These are phyloP conservation scores for Blastomyces emzantsi DNA, from an alignment of 2,329 filamentous ascomycete genomes.

Conservation along the genomic window DNA sequence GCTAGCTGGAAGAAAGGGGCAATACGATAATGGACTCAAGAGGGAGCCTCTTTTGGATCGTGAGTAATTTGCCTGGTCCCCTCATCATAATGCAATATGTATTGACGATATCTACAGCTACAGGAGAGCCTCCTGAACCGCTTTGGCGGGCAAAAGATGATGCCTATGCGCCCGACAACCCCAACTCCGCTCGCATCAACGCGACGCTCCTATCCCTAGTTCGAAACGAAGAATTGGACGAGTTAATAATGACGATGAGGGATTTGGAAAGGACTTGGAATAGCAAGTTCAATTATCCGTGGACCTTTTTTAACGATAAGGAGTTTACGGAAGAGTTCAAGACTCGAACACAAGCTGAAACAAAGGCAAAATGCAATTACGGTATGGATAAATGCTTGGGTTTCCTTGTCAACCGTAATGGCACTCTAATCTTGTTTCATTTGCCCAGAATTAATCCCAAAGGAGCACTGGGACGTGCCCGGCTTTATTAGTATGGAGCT, in stretches of 20 bases:
- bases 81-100: constrained; percentile 7
- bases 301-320: constrained; percentile 98
- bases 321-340: constrained; percentile 94
- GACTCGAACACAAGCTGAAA: constrained; percentile 64
- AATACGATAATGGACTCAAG: constrained; percentile 52
- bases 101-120: constrained; percentile 47
- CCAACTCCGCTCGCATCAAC: constrained; percentile 75
- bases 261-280: constrained; percentile 97
- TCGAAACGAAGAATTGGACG: constrained; percentile 77
- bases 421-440: constrained; percentile 21
- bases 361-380: constrained; percentile 80
- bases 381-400: constrained; percentile 43
- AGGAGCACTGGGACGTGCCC: constrained; percentile 87
- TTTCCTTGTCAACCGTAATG: constrained; percentile 1
- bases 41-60: constrained; percentile 81
- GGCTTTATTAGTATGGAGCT: constrained; percentile 86
- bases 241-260: constrained; percentile 77
- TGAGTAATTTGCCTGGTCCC: constrained; percentile 41
- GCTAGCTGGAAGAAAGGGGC: constrained; percentile 25
- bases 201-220: constrained; percentile 88
- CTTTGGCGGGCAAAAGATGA: constrained; percentile 63
- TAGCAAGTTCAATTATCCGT: constrained; percentile 97
- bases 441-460: constrained; percentile 67
- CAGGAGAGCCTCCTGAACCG: constrained; percentile 69
- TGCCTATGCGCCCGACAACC: constrained; percentile 67